Evolutionary conservation across 768 basidiomycete species (phyloP).

Genomic region (Chalciporus sphaerocephalus): DNA sequence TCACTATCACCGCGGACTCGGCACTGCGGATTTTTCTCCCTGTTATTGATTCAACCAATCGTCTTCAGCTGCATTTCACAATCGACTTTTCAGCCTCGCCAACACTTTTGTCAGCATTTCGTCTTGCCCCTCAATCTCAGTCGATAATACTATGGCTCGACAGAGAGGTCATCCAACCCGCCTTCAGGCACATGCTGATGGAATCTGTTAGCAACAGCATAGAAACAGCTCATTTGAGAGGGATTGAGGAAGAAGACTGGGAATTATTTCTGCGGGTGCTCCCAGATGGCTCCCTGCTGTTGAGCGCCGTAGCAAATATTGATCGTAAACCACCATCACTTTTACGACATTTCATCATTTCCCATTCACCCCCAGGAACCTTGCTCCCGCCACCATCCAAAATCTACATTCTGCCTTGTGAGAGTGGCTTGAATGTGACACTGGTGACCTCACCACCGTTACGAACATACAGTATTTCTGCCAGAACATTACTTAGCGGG

Average conservation of each 20-base stretch:
- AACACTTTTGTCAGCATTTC: constrained; percentile 17
- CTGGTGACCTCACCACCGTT: constrained; percentile 68
- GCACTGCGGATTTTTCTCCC: constrained; percentile 83
- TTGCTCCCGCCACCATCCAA: constrained; percentile 47
- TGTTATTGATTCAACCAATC: constrained; percentile 79
- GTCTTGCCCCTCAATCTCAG: constrained; percentile 34
- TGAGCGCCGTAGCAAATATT: constrained; percentile 77
- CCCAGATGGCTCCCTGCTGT: constrained; percentile 65
- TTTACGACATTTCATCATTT: constrained; percentile 67
- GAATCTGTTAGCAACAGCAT: constrained; percentile 13
- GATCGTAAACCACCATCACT: constrained; percentile 85
- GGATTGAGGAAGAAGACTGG: constrained; percentile 69
- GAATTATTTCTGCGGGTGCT: constrained; percentile 75
- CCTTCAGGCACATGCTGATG: constrained; percentile 43
- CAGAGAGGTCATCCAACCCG: constrained; percentile 50
- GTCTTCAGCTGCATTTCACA: constrained; percentile 79
- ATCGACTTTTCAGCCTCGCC: constrained; percentile 68
- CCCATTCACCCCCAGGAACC: constrained; percentile 52
- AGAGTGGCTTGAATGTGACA: constrained; percentile 41
- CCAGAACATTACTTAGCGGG: constrained; percentile 60
- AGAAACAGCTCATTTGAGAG: constrained; percentile 44
- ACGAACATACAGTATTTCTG: constrained; percentile 54
- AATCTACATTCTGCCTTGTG: constrained; percentile 51
- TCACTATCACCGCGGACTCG: constrained; percentile 79
- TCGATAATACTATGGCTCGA: constrained; percentile 71